Conservation (phyloP, 768 basidiomycete species). For the Leccinum broughii region DNA sequence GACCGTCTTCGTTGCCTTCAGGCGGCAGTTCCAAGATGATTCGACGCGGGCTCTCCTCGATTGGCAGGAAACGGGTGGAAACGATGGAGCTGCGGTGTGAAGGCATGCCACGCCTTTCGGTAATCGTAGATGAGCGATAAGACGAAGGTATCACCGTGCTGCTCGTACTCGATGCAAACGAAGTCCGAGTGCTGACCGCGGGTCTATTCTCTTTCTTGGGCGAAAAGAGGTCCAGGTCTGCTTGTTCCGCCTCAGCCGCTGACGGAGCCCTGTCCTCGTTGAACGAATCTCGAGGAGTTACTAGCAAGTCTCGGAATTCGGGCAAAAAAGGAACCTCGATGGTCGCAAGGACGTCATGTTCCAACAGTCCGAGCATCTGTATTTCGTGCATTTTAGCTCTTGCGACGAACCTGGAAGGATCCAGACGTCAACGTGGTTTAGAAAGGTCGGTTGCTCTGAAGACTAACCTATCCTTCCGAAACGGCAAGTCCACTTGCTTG, state of each 20-base stretch:
- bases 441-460: slow-evolving; percentile 2
- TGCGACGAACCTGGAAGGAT: slow-evolving; percentile 71
- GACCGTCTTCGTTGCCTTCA: slow-evolving; percentile 36
- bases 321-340: slow-evolving; percentile 84
- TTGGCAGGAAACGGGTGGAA: slow-evolving; percentile 53
- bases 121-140: slow-evolving; percentile 32
- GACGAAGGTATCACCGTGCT: slow-evolving; percentile 38
- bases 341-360: slow-evolving; percentile 86
- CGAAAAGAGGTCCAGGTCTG: slow-evolving; percentile 71
- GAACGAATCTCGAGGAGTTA: slow-evolving; percentile 35
- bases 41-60: slow-evolving; percentile 68
- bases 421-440: neutral
- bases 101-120: slow-evolving; percentile 41
- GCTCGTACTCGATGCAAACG: slow-evolving; percentile 42
- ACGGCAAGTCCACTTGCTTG: slow-evolving; percentile 80
- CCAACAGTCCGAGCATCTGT: slow-evolving; percentile 89
- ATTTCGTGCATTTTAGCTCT: slow-evolving; percentile 98
- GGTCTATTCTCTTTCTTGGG: slow-evolving; percentile 42
- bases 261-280: slow-evolving; percentile 39
- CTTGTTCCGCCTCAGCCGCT: slow-evolving; percentile 65
- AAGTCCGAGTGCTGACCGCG: slow-evolving; percentile 34
- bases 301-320: slow-evolving; percentile 36
- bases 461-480: slow-evolving; percentile 69
- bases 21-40: slow-evolving; percentile 52
- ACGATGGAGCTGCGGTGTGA: slow-evolving; percentile 53